Evolutionary conservation across 495 filamentous ascomycete species (phyloP).

Genomic region (Xylaria flabelliformis): DNA sequence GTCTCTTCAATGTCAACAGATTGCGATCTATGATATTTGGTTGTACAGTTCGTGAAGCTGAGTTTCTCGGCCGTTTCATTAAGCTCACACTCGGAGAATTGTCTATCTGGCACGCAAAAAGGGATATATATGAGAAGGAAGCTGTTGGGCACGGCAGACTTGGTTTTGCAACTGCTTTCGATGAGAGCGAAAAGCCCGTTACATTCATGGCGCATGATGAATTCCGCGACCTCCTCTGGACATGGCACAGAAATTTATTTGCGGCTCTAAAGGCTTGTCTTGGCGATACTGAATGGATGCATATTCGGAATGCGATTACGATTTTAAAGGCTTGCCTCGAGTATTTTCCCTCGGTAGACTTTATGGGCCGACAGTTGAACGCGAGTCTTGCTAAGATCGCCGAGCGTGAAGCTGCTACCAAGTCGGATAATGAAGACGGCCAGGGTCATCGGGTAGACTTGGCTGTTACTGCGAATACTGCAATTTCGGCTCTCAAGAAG

Average conservation of each 20-base stretch:
- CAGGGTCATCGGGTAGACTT: constrained; percentile 77
- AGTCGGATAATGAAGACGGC: constrained; percentile 68
- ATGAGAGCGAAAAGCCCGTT: constrained; percentile 68
- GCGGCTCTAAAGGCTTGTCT: constrained; percentile 80
- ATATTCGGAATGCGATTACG: constrained; percentile 93
- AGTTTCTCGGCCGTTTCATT: constrained; percentile 88
- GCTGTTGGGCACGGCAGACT: constrained; percentile 61
- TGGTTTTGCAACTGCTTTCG: constrained; percentile 66
- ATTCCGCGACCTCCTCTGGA: constrained; percentile 82
- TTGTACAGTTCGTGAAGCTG: constrained; percentile 87
- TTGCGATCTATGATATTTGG: constrained; percentile 82
- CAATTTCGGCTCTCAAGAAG: constrained; percentile 81
- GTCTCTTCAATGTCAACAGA: constrained; percentile 80
- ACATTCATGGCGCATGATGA: constrained; percentile 81
- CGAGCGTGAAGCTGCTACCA: constrained; percentile 67
- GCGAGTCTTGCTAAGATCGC: constrained; percentile 73
- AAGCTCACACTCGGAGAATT: constrained; percentile 80
- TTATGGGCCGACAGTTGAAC: constrained; percentile 77
- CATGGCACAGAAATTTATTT: constrained; percentile 85
- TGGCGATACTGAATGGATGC: constrained; percentile 88
- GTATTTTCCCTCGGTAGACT: constrained; percentile 86
- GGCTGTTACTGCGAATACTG: constrained; percentile 84
- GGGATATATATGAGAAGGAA: constrained; percentile 76
- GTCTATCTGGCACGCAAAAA: constrained; percentile 80
- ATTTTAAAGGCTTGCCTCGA: constrained; percentile 81